Evolutionary conservation across 2,329 filamentous ascomycete genomes (phyloP), one percentile per base, ranked within the genome.

Genomic region (Penicillium sp.): DNA sequence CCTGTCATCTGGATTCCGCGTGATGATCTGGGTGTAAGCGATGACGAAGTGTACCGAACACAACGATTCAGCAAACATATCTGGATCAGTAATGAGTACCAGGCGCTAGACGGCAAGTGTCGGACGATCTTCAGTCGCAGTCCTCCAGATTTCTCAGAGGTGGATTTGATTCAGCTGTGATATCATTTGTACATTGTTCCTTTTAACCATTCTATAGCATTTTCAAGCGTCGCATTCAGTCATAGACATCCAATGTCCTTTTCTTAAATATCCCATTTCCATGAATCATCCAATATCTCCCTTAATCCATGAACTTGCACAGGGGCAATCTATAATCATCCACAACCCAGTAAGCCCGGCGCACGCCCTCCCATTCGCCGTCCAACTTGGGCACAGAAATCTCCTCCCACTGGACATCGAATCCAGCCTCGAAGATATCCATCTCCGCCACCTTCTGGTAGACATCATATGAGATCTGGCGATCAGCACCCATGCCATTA

Each of bases 41-140:
- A 96, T 65, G 93, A 97, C 64, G 94, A 99, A 77, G 88, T 97
- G 43, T 81, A 82, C 67, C 82, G 89, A 35, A 96, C 92, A 7
- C 82, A 87, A 61, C 80, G 82, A 46, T 89, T 92, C 71, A 93
- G 88, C 69, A 85, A 89, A 57, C 80, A 81, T 62, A 89, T 97
- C 50, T 96, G 92, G 89, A 92, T 97, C 70, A 96, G 90, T 66
- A 97, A 97, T 72, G 89, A 95, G 71, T 92, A 92, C 56, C 92
- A 93, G 20, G 89, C 90, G 10, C 78, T 97, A 64, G 91, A 97
- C 76, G 89, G 86, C 54, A 92, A 91, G 72, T 85, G 85, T 31
- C 85, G 89, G 18, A 91, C 96, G 5, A 85, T 96, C 37, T 97
- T 94, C 73, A 88, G 89, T 61, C 85, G 85, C 60, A 89, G 91